These are phyloP conservation scores for Cercospora sp. DNA, from an alignment of 2,329 filamentous ascomycete genomes.

Conservation along the genomic window DNA sequence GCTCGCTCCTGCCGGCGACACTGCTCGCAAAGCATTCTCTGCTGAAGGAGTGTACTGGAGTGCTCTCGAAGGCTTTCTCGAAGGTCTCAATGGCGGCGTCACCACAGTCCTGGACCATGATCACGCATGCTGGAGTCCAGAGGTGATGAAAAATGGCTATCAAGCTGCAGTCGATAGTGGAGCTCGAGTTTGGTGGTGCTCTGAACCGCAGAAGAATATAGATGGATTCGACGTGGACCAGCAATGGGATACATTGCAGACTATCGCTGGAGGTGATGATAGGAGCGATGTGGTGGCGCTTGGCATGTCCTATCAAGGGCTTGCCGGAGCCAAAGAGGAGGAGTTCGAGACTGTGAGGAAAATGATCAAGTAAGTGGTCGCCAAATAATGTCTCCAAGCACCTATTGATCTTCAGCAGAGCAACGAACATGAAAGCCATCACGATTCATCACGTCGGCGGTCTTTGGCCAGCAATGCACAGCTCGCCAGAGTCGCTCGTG, in stretches of 20 bases:
- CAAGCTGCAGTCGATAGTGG: slow-evolving; percentile 48
- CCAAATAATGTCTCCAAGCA: neutral
- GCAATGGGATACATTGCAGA: slow-evolving; percentile 14
- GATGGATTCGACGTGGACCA: slow-evolving; percentile 5
- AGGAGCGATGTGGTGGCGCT: neutral
- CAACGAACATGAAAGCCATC: slow-evolving; percentile 12
- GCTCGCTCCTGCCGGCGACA: slow-evolving; percentile 41
- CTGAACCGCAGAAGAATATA: slow-evolving; percentile 7
- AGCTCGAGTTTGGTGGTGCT: slow-evolving; percentile 21
- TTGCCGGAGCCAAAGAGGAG: slow-evolving; percentile 10
- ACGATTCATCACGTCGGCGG: slow-evolving; percentile 20
- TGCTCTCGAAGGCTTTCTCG: slow-evolving; percentile 45
- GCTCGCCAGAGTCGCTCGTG: slow-evolving; percentile 45
- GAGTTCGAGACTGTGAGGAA: slow-evolving; percentile 13
- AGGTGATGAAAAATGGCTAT: slow-evolving; percentile 28
- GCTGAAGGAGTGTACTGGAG: slow-evolving; percentile 52
- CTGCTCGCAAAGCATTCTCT: slow-evolving; percentile 37
- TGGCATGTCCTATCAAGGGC: slow-evolving; percentile 10
- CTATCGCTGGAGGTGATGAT: neutral
- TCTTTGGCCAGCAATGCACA: slow-evolving; percentile 27
- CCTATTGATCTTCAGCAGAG: neutral
- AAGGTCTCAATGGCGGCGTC: slow-evolving; percentile 47
- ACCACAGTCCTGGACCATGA: slow-evolving; percentile 48
- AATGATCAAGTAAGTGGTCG: slow-evolving; percentile 4
- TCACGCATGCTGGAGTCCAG: slow-evolving; percentile 29